Percentiles rank a stretch among this genome's conserved stretches.
Conservation (phyloP, 352 stramenopile genomes). For the Pythium utonaiense region DNA sequence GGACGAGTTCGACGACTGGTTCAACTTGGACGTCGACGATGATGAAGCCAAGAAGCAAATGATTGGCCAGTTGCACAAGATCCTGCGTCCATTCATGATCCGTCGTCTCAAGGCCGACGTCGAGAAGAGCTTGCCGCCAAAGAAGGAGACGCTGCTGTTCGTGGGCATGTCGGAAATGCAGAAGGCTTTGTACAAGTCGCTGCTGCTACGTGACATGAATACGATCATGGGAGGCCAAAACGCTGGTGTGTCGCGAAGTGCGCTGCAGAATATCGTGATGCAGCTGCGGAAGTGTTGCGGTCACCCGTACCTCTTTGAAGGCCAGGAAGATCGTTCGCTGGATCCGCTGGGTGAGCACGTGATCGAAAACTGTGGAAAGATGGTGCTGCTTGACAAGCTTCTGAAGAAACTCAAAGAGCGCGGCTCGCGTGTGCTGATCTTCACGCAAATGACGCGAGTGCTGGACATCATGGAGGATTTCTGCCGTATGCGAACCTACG, state of each 20-base stretch:
- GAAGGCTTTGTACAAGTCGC: conserved; percentile 96
- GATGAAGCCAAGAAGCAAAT: conserved; percentile 89
- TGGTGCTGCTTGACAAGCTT: conserved; percentile 95
- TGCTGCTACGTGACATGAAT: conserved; percentile 95
- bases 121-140: conserved; percentile 96
- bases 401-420: conserved; percentile 85
- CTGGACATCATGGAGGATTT: conserved; percentile 96
- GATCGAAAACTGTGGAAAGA: conserved; percentile 97
- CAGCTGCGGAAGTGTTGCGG: conserved; percentile 87
- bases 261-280: conserved; percentile 87
- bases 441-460: conserved; percentile 92
- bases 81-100: conserved; percentile 95
- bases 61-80: conserved; percentile 87
- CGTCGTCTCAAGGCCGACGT: conserved; percentile 98
- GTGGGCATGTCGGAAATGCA: conserved; percentile 91
- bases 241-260: conserved; percentile 70
- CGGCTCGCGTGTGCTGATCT: conserved; percentile 88
- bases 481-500: conserved; percentile 90
- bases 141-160: conserved; percentile 96
- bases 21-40: conserved; percentile 85
- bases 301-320: conserved; percentile 93
- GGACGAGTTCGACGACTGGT: conserved; percentile 88
- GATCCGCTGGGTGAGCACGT: conserved; percentile 96
- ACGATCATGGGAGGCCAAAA: conserved; percentile 63
- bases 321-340: conserved; percentile 93